Base-by-base conservation (phyloP, 495 filamentous ascomycete genomes). In the Lophiotrema nucula region DNA sequence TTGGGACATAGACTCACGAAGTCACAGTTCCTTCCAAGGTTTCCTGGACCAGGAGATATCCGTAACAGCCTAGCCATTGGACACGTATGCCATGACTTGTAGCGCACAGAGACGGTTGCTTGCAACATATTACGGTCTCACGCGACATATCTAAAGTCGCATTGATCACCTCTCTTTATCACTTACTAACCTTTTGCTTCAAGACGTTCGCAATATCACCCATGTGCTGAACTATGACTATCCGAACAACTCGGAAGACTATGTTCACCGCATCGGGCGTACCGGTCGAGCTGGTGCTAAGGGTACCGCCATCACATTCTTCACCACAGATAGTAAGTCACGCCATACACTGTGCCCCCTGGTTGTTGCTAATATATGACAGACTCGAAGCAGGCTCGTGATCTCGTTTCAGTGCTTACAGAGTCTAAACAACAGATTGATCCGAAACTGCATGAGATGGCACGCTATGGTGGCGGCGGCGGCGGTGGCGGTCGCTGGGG, bases 171-270 rank as follows among this genome's bases (percentile, higher is more conserved):
- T 69, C 72, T 71, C 59, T 67, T 56, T 60, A 63, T 69, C 73
- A 74, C 78, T 63, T 60, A 82, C 92, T 97, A 96, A 97, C 89
- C 77, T 81, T 73, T 74, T 67, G 61, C 72, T 56, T 85, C 42
- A 96, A 98, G 93, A 98, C 86, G 93, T 98, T 81, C 91, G 91
- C 76, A 92, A 98, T 82, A 98, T 98, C 77, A 97, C 92, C 75
- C 93, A 98, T 79, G 93, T 98, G 78, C 82, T 98, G 77, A 98
- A 98, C 86, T 97, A 97, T 88, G 93, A 98, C 76, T 96, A 96
- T 74, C 93, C 93, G 72, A 97, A 97, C 81, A 98, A 98, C 80
- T 97, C 93, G 75, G 74, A 77, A 66, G 74, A 77, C 60, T 77
- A 77, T 52, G 70, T 77, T 65, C 74, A 77, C 55, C 74, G 74